Evolutionary conservation across 805 yeast genomes (phyloP), one percentile per base, ranked within the genome.

Genomic region (Cyberlindnera mrakii): DNA sequence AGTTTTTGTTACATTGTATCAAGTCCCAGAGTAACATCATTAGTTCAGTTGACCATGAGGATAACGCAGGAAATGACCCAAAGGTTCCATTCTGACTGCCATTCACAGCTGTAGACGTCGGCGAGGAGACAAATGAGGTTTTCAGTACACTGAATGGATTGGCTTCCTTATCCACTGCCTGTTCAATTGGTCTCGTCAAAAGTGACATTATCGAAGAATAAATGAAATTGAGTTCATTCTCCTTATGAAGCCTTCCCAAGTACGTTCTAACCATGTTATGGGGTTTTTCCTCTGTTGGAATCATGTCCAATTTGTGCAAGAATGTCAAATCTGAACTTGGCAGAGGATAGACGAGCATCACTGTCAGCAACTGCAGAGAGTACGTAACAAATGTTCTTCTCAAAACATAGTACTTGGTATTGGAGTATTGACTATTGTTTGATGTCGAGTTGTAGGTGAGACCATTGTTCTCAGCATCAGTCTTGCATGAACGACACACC

Each of bases 1-100:
- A 80, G 39, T 62, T 62, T 45, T 68, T 69, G 62, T 91, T 91
- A 52, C 88, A 80, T 56, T 86, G 91, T 30, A 77, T 63, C 35
- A 88, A 63, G 53, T 85, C 95, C 85, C 95, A 86, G 14, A 85
- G 51, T 8, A 90, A 57, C 57, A 83, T 71, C 6, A 78, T 61
- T n/a, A 75, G 57, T 54, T 83, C 90, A 4, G 70, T 64, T 2
- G 78, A 59, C 82, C 89, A 70, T 16, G 71, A 53, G 5, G 74
- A 62, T 44, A 70, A 40, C 48, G 63, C 47, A 36, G 77, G 64
- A 45, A 69, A 36, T 41, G 67, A 51, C 37, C 64, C 58, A 6
- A 35, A 47, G 36, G 50, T 44, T 14, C 43, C 19, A 17, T 16
- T 16, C 19, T 33, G 14, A 18, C 32, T 30, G 9, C 44, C 37